These are phyloP conservation scores for Cicer cuneatum DNA, from an alignment of 306 rosid genomes.

Conservation along the genomic window DNA sequence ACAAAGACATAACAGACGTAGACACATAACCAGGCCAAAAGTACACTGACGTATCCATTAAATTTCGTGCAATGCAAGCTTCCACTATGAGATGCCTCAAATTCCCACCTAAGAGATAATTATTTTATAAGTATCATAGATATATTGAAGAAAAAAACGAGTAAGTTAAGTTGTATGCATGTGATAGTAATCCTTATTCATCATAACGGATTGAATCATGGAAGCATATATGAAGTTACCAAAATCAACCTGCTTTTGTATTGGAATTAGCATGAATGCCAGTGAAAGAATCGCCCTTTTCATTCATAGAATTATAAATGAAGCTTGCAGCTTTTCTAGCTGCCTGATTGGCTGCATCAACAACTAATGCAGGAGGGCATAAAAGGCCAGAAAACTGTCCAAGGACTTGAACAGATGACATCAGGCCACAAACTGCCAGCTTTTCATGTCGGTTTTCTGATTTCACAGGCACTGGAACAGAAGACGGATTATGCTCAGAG, in stretches of 20 bases:
- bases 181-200: conserved; percentile 28
- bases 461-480: conserved; percentile 42
- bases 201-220: conserved; percentile 31
- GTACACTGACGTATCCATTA: conserved; percentile 73
- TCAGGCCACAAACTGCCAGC: conserved; percentile 53
- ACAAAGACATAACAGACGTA: conserved; percentile 51
- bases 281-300: conserved; percentile 52
- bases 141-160: conserved; percentile 23
- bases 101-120: conserved; percentile 67
- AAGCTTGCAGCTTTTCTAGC: conserved; percentile 67
- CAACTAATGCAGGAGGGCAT: conserved; percentile 71
- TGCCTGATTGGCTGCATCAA: conserved; percentile 70
- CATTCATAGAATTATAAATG: conserved; percentile 54
- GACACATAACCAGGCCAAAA: conserved; percentile 75
- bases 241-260: conserved; percentile 58
- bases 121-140: conserved; percentile 42
- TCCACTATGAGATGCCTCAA: conserved; percentile 86
- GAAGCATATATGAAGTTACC: conserved; percentile 36
- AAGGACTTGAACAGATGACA: conserved; percentile 70
- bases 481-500: conserved; percentile 43
- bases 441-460: conserved; percentile 47
- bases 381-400: conserved; percentile 75
- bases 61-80: conserved; percentile 79
- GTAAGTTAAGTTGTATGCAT: conserved; percentile 20
- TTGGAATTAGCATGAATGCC: conserved; percentile 52